Evolutionary conservation across 306 rosid species (phyloP).

Genomic region (Dryas alaskensis): DNA sequence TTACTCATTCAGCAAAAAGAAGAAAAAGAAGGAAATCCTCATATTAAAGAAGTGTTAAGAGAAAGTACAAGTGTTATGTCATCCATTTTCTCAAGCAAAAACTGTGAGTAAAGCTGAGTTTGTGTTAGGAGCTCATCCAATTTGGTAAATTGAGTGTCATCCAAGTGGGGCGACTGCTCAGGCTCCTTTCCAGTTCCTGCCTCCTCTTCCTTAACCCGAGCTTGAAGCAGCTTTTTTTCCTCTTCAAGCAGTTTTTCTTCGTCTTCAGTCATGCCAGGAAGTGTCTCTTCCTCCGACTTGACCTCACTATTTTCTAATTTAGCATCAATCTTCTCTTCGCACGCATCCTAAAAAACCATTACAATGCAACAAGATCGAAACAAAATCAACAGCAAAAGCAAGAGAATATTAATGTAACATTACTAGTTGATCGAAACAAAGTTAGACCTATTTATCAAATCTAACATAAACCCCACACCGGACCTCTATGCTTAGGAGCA

Average conservation of each 20-base stretch:
- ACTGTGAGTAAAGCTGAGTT: slow-evolving; percentile 76
- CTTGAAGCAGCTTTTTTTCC: slow-evolving; percentile 60
- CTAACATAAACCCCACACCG: not conserved
- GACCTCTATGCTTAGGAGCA: not conserved
- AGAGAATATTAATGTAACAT: not conserved
- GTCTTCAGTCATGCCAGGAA: slow-evolving; percentile 49
- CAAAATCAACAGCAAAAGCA: not conserved
- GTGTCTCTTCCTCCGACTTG: slow-evolving; percentile 37
- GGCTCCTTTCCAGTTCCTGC: slow-evolving; percentile 22
- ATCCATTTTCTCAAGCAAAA: slow-evolving; percentile 94
- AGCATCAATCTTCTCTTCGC: slow-evolving; percentile 35
- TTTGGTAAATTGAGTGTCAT: slow-evolving; percentile 65
- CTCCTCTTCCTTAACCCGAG: slow-evolving; percentile 60
- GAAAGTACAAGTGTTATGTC: slow-evolving; percentile 63
- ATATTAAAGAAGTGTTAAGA: slow-evolving; percentile 9
- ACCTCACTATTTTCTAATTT: not conserved
- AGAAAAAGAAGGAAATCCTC: not conserved
- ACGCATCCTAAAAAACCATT: slow-evolving; percentile 35
- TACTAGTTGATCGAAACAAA: not conserved
- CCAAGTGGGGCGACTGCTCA: slow-evolving; percentile 38
- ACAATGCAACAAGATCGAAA: slow-evolving; percentile 7
- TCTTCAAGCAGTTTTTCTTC: slow-evolving; percentile 60
- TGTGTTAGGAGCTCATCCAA: slow-evolving; percentile 88
- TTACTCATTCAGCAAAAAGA: slow-evolving; percentile 14
- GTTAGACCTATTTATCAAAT: not conserved